A percentile compares a stretch with the other conserved stretches of the same genome.
phyloP scores from a whole-genome alignment of 2,329 filamentous ascomycete species.

The Lachnellula arida region DNA sequence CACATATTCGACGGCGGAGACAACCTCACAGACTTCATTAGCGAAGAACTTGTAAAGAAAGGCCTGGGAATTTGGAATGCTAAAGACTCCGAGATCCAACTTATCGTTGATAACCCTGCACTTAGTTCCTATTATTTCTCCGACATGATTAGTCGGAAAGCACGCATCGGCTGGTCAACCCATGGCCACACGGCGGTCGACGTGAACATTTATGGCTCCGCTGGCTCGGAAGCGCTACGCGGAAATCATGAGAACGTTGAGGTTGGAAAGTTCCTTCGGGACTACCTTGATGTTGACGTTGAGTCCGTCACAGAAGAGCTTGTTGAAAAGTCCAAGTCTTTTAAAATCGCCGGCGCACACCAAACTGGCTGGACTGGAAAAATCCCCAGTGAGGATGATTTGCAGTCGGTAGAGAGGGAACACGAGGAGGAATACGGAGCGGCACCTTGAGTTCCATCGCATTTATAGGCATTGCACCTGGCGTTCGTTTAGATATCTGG shows the following conservation, averaged over 20 bases:
- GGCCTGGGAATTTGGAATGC: conserved; percentile 76
- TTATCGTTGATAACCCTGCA: conserved; percentile 55
- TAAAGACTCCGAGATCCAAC: conserved; percentile 63
- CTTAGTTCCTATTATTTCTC: conserved; percentile 60
- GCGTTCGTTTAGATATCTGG: not conserved
- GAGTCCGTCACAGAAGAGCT: conserved; percentile 73
- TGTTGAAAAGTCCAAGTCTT: conserved; percentile 18
- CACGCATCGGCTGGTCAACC: conserved; percentile 89
- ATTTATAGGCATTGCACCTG: not conserved
- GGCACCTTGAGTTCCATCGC: not conserved
- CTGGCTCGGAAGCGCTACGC: conserved; percentile 58
- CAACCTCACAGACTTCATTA: conserved; percentile 58
- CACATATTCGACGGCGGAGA: conserved; percentile 42
- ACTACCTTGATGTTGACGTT: conserved; percentile 77
- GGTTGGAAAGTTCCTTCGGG: conserved; percentile 73
- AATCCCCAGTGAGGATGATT: conserved; percentile 22
- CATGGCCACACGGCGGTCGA: conserved; percentile 93
- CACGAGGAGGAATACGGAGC: conserved; percentile 5
- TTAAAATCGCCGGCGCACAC: conserved; percentile 8
- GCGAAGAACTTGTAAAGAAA: conserved; percentile 58
- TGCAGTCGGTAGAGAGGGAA: conserved; percentile 8
- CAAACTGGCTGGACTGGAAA: conserved; percentile 29
- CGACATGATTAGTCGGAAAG: conserved; percentile 80
- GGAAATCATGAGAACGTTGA: conserved; percentile 97
- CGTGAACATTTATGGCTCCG: conserved; percentile 90